These are phyloP conservation scores for Adansonia madagascariensis DNA, from an alignment of 441 rosid species.

Conservation along the genomic window DNA sequence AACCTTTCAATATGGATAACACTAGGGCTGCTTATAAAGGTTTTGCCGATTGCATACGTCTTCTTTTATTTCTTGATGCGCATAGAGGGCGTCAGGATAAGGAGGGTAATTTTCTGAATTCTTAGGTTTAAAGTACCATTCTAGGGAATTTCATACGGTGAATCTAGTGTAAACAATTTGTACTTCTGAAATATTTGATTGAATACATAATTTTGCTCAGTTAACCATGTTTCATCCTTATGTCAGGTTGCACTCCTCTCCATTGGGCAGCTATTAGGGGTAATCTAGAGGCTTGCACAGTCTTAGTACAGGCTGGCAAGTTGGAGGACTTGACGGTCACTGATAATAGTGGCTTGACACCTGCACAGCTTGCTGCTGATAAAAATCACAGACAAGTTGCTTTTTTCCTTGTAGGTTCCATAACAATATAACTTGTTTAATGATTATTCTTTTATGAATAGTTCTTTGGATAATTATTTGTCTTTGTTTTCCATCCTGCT, in stretches of 20 bases:
- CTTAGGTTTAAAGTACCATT: slow-evolving; percentile 12
- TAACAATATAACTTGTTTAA: slow-evolving; percentile 40
- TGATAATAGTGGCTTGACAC: slow-evolving; percentile 92
- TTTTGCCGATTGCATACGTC: slow-evolving; percentile 89
- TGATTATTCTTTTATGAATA: slow-evolving; percentile 26
- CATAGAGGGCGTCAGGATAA: slow-evolving; percentile 91
- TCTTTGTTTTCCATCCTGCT: slow-evolving; percentile 17
- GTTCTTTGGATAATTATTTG: slow-evolving; percentile 20
- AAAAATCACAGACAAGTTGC: slow-evolving; percentile 99
- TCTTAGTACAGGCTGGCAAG: slow-evolving; percentile 94
- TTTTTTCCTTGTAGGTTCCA: slow-evolving; percentile 87
- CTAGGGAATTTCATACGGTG: slow-evolving; percentile 11
- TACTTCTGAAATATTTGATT: not conserved
- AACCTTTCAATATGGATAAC: slow-evolving; percentile 42
- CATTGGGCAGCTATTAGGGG: slow-evolving; percentile 99
- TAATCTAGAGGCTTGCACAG: slow-evolving; percentile 98
- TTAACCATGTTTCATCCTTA: slow-evolving; percentile 26
- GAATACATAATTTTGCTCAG: not conserved
- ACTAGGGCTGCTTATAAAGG: slow-evolving; percentile 99
- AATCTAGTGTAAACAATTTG: not conserved
- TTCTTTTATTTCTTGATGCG: slow-evolving; percentile 89
- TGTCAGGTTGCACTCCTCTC: slow-evolving; percentile 92
- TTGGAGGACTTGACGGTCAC: slow-evolving; percentile 86
- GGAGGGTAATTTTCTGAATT: slow-evolving; percentile 62
- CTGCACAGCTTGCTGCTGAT: slow-evolving; percentile 97